Percentiles rank a stretch among this genome's conserved stretches.
Evolutionary conservation across 371 early-diverging fungal species (phyloP).

Genomic region (Syncephalastrum contaminatum): DNA sequence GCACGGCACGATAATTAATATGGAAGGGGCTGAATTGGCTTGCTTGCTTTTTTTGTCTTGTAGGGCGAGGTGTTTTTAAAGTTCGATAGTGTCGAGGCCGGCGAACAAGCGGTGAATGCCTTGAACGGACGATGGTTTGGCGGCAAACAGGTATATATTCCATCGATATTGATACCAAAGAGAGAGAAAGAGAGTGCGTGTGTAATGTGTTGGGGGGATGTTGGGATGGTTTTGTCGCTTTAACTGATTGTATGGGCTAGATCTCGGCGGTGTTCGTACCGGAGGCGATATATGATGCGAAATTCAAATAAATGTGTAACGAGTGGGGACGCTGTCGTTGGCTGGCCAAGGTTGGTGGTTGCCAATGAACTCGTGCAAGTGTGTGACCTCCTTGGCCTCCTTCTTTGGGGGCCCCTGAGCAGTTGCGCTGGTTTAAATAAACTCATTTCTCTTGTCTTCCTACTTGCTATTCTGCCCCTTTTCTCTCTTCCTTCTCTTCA

Average conservation of each 20-base stretch:
- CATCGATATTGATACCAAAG: background rate
- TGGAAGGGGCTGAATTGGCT: background rate
- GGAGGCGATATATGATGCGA: constrained; percentile 70
- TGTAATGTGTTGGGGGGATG: background rate
- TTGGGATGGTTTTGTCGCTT: background rate
- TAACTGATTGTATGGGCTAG: constrained; percentile 10
- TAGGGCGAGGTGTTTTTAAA: constrained; percentile 84
- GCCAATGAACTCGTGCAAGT: constrained; percentile 19
- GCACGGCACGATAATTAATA: no score
- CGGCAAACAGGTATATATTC: constrained; percentile 42
- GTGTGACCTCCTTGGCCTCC: constrained; percentile 15
- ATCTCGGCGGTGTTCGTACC: constrained; percentile 73
- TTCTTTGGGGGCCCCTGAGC: constrained; percentile 10
- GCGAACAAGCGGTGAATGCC: constrained; percentile 65
- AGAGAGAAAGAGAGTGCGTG: background rate
- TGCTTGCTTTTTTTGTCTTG: constrained; percentile 2
- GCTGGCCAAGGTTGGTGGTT: constrained; percentile 10
- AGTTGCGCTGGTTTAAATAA: constrained; percentile 4
- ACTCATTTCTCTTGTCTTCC: constrained; percentile 5
- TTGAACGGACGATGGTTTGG: constrained; percentile 83
- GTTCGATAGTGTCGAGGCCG: constrained; percentile 68
- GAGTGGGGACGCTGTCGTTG: no score
- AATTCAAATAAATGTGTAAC: constrained; percentile 26
- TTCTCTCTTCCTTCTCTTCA: constrained; percentile 7
- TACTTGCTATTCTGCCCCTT: constrained; percentile 12